Percentiles rank a stretch among this genome's conserved stretches.
phyloP scores from a whole-genome alignment of 2,329 filamentous ascomycete species.

The Neofusicoccum umdonicola region DNA sequence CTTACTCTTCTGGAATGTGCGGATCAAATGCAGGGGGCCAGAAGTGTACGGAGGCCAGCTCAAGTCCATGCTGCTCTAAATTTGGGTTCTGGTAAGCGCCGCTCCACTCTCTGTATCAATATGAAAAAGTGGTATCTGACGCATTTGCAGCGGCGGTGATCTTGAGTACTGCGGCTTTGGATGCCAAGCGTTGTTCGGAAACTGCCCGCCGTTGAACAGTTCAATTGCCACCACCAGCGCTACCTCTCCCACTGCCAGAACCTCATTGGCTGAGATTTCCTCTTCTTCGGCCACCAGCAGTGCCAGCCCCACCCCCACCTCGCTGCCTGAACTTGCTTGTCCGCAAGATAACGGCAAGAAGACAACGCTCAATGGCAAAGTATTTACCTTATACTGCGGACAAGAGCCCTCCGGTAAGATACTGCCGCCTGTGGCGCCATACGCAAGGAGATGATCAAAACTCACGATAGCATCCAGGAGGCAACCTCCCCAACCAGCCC shows the following conservation, averaged over 20 bases:
- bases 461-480: neutral
- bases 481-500: neutral
- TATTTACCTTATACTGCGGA: neutral
- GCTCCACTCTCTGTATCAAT: too few species aligned
- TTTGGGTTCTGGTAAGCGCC: neutral
- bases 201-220: constrained; percentile 24
- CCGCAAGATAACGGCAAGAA: neutral
- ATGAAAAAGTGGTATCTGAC: neutral
- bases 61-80: constrained; percentile 5
- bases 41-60: neutral
- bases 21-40: neutral
- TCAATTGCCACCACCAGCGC: neutral
- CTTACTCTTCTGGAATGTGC: neutral
- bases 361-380: neutral
- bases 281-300: neutral
- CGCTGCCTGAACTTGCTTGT: neutral
- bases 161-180: constrained; percentile 37
- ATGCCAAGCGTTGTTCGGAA: too few species aligned
- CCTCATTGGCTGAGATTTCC: neutral
- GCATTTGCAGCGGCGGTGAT: neutral
- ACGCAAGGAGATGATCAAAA: too few species aligned
- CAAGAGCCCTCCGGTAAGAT: neutral
- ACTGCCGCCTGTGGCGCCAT: neutral
- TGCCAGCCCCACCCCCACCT: neutral
- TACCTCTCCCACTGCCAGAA: neutral